Base-by-base conservation (phyloP, 352 stramenopile genomes). In the Plasmopara muralis region DNA sequence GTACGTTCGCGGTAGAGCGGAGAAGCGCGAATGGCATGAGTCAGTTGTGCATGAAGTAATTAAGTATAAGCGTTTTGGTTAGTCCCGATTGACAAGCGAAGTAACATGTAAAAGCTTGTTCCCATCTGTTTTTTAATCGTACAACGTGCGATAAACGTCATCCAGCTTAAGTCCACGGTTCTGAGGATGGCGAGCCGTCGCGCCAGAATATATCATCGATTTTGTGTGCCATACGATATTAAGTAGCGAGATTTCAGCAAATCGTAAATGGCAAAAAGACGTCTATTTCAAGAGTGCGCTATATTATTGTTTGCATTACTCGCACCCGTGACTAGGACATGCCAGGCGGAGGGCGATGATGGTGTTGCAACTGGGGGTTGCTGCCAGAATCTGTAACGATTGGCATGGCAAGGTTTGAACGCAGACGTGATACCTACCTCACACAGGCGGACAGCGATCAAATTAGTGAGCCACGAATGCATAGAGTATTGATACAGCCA, bases 301-400 rank as follows among this genome's bases (percentile, higher is more conserved):
- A 51, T 25, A 25, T 25, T 25, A 25, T 25, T 25, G 20, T 25
- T 25, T 25, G 20, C 20, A 25, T 25, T 25, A 14, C 2, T 28
- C 35, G 47, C 54, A 37, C 42, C 37, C 18, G 16, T 16, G 42
- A 20, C 81, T 55, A 85, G 43, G 62, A 60, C 74, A 85, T 85
- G 58, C 74, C 74, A 49, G 74, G 74, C 34, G 72, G 60, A 43
- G 72, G 57, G 39, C 72, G 71, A 31, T 69, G 60, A 38, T 64
- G 55, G 48, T 65, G 47, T 47, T 65, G 61, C 33, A 49, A 49
- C 43, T 57, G 48, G 20, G 34, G 46, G 54, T 53, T 57, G 57
- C 48, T 57, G 9, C 53, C 50, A 50, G 39, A 41, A 51, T 60
- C 56, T 56, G 47, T 40, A 9, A 14, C 33, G 18, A 31, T 31